phyloP scores from a whole-genome alignment of 805 yeast species.

The Saccharomycopsis malanga region DNA sequence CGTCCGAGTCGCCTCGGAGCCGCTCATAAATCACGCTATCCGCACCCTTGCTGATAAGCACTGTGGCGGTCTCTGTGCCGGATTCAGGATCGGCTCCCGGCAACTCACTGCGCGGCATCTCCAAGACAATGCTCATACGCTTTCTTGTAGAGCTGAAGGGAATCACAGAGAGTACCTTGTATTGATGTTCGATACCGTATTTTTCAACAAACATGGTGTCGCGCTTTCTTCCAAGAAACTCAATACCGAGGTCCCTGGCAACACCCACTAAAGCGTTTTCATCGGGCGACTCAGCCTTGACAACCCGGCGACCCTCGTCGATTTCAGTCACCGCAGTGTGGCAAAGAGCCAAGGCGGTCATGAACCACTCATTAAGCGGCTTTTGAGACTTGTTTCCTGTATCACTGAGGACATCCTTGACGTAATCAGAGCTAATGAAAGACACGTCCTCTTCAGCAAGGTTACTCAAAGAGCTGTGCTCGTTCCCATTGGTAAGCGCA shows the following conservation, averaged over 20 bases:
- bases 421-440: slow-evolving; percentile 54
- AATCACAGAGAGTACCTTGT: slow-evolving; percentile 46
- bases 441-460: slow-evolving; percentile 46
- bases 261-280: slow-evolving; percentile 74
- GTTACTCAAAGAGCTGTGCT: slow-evolving; percentile 34
- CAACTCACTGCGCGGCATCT: slow-evolving; percentile 30
- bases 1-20: slow-evolving; percentile 33
- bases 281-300: slow-evolving; percentile 80
- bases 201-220: slow-evolving; percentile 36
- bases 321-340: slow-evolving; percentile 67
- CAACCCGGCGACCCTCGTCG: slow-evolving; percentile 34
- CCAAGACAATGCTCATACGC: slow-evolving; percentile 70
- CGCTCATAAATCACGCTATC: slow-evolving; percentile 60
- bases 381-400: slow-evolving; percentile 39
- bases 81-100: slow-evolving; percentile 35
- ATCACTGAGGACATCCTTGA: slow-evolving; percentile 45
- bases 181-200: slow-evolving; percentile 40
- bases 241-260: slow-evolving; percentile 68
- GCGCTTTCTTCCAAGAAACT: slow-evolving; percentile 48
- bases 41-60: slow-evolving; percentile 65
- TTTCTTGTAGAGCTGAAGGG: slow-evolving; percentile 68
- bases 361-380: slow-evolving; percentile 46
- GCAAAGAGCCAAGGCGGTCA: slow-evolving; percentile 62
- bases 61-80: slow-evolving; percentile 32
- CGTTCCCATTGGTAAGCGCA: slow-evolving; percentile 14